Evolutionary conservation across 768 basidiomycete genomes (phyloP).

Genomic region (Amanita subjunquillea): DNA sequence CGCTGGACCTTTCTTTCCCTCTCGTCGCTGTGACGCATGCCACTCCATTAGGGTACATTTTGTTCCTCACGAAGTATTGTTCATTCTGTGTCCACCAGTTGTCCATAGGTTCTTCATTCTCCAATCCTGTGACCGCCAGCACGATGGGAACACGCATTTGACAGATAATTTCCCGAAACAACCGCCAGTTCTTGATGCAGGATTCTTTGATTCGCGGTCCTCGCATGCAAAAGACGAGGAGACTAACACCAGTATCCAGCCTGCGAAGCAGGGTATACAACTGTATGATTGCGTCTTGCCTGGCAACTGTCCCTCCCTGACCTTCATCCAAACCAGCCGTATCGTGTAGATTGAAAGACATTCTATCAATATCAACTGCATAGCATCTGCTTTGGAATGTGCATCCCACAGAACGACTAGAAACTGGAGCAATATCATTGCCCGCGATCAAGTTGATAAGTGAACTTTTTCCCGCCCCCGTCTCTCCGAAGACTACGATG

Average conservation of each 20-base stretch:
- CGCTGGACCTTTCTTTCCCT: slow-evolving; percentile 11
- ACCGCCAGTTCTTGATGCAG: slow-evolving; percentile 25
- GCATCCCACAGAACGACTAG: slow-evolving; percentile 21
- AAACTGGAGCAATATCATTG: slow-evolving; percentile 16
- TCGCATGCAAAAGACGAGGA: slow-evolving; percentile 30
- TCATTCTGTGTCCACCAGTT: background rate
- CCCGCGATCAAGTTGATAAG: slow-evolving; percentile 29
- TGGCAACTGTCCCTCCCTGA: slow-evolving; percentile 11
- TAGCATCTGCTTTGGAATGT: slow-evolving; percentile 23
- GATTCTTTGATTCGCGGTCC: slow-evolving; percentile 25
- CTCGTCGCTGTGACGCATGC: slow-evolving; percentile 28
- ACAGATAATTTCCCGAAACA: slow-evolving; percentile 28
- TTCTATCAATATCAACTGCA: slow-evolving; percentile 13
- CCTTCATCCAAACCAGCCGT: slow-evolving; percentile 32
- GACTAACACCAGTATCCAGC: slow-evolving; percentile 24
- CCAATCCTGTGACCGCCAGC: slow-evolving; percentile 28
- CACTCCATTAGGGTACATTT: slow-evolving; percentile 20
- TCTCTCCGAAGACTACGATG: slow-evolving; percentile 30
- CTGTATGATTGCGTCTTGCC: slow-evolving; percentile 12
- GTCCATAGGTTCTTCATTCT: slow-evolving; percentile 17
- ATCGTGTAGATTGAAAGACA: slow-evolving; percentile 21
- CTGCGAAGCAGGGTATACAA: slow-evolving; percentile 21
- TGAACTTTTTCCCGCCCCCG: slow-evolving; percentile 30
- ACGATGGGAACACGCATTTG: slow-evolving; percentile 25
- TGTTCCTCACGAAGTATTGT: slow-evolving; percentile 16